Evolutionary conservation across 2,329 filamentous ascomycete genomes (phyloP).

Genomic region (Colletotrichum graminicola): DNA sequence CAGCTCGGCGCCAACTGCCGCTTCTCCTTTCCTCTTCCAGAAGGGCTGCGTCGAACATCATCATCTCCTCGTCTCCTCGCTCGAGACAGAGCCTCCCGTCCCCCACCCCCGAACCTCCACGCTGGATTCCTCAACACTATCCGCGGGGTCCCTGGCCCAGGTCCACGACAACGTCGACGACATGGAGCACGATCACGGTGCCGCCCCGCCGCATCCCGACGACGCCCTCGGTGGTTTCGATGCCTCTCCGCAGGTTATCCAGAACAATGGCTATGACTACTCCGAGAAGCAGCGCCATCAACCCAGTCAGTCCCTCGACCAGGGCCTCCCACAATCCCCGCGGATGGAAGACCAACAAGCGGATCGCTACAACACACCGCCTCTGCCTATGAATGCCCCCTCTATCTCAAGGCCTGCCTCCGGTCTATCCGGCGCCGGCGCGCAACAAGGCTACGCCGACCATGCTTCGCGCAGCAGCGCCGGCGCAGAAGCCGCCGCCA

Average conservation of each 20-base stretch:
- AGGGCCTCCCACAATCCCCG: constrained; percentile 56
- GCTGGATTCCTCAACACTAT: constrained; percentile 66
- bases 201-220: constrained; percentile 57
- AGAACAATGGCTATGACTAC: constrained; percentile 52
- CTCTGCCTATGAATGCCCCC: constrained; percentile 53
- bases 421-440: constrained; percentile 60
- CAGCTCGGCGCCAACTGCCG: constrained; percentile 22
- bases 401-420: constrained; percentile 68
- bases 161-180: constrained; percentile 65
- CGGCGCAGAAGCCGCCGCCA: constrained; percentile 49
- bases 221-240: constrained; percentile 65
- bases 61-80: constrained; percentile 39
- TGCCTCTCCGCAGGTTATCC: constrained; percentile 56
- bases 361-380: constrained; percentile 61
- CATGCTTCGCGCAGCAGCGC: constrained; percentile 58
- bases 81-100: constrained; percentile 42
- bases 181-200: constrained; percentile 61
- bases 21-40: constrained; percentile 17
- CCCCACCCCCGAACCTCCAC: constrained; percentile 47
- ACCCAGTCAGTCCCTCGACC: constrained; percentile 65
- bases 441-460: constrained; percentile 58
- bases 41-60: constrained; percentile 18
- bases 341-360: constrained; percentile 59
- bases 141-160: constrained; percentile 64
- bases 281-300: constrained; percentile 51